phyloP scores from a whole-genome alignment of 2,329 filamentous ascomycete genomes.

The Penicillium brasilianum region DNA sequence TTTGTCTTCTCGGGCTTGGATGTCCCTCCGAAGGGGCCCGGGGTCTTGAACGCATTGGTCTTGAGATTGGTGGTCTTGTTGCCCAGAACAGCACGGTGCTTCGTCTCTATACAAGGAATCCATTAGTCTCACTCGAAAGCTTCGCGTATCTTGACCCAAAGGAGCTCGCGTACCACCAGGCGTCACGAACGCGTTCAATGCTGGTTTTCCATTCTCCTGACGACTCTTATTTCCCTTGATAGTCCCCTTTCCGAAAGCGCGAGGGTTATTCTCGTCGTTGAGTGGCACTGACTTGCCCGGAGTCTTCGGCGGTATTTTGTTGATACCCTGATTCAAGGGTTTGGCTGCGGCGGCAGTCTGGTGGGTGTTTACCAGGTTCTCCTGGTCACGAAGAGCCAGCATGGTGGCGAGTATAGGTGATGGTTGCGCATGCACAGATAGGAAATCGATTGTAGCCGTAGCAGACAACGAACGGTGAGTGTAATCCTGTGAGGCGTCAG shows the following conservation, averaged over 20 bases:
- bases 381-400: conserved; percentile 82
- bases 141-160: conserved; percentile 6
- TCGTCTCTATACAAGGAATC: conserved; percentile 53
- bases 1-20: conserved; percentile 68
- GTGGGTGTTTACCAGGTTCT: conserved; percentile 80
- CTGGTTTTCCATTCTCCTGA: conserved; percentile 62
- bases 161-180: conserved; percentile 70
- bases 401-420: conserved; percentile 54
- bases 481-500: conserved; percentile 10
- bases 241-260: conserved; percentile 63
- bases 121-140: conserved; percentile 15
- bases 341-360: conserved; percentile 74
- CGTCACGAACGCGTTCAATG: conserved; percentile 73
- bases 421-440: conserved; percentile 28
- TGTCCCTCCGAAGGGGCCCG: conserved; percentile 64
- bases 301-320: conserved; percentile 73
- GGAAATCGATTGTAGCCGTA: background rate
- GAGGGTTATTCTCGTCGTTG: conserved; percentile 83
- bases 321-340: conserved; percentile 68
- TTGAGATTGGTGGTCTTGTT: conserved; percentile 98
- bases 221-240: conserved; percentile 62
- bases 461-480: conserved; percentile 18
- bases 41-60: conserved; percentile 68
- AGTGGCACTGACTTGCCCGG: conserved; percentile 80
- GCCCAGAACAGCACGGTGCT: conserved; percentile 79